Evolutionary conservation across 2,329 filamentous ascomycete genomes (phyloP).

Genomic region (Scedosporium dehoogii): DNA sequence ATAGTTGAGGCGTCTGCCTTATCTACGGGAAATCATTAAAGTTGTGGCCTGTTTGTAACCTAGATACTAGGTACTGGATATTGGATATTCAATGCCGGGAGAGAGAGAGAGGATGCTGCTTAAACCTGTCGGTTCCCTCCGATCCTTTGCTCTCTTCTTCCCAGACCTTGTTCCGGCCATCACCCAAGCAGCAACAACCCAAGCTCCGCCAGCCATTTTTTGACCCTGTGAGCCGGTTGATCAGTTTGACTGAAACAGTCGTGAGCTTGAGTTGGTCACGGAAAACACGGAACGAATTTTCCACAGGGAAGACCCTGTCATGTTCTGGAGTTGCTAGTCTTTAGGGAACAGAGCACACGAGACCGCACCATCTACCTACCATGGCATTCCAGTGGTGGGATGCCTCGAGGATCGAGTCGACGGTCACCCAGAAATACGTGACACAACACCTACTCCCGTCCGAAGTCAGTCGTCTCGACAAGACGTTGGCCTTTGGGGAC

Average conservation of each 20-base stretch:
- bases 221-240: background rate
- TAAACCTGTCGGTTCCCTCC: background rate
- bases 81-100: background rate
- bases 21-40: background rate
- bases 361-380: background rate
- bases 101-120: background rate
- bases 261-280: too few relatives aligned
- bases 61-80: background rate
- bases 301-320: background rate
- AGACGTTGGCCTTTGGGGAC: slow-evolving; percentile 54
- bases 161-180: background rate
- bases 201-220: background rate
- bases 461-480: slow-evolving; percentile 52
- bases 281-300: background rate
- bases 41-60: background rate
- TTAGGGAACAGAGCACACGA: background rate
- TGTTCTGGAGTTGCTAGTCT: background rate
- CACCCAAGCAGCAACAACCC: background rate
- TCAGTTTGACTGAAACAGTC: too few relatives aligned
- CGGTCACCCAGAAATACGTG: slow-evolving; percentile 60
- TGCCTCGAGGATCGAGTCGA: slow-evolving; percentile 55
- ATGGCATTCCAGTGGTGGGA: slow-evolving; percentile 56
- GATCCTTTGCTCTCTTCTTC: background rate
- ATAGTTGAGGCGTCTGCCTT: background rate
- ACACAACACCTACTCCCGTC: slow-evolving; percentile 52